Conservation (phyloP, 129 eudicot species). For the Chrysanthemum makinoi region DNA sequence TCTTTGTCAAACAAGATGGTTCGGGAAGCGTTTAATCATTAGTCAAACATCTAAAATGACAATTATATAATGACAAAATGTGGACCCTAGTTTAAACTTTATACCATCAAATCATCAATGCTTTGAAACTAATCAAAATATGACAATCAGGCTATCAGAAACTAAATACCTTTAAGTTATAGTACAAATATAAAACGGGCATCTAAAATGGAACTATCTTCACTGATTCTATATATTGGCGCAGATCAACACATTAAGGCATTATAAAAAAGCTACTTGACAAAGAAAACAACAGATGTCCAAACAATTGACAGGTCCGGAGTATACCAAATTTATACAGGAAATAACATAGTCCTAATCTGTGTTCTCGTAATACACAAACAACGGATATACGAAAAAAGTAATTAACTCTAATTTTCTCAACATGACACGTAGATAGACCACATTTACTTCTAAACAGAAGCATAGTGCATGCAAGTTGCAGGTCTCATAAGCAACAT, state of each 20-base stretch:
- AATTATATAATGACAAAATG: slow-evolving; percentile 4
- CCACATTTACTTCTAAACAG: neutral
- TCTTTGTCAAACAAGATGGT: neutral
- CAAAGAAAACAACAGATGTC: too few relatives aligned
- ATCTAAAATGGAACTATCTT: neutral
- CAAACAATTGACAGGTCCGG: too few relatives aligned
- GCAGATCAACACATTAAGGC: neutral
- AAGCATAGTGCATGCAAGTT: slow-evolving; percentile 6
- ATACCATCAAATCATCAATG: slow-evolving; percentile 2
- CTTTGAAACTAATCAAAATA: neutral
- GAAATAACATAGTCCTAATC: too few relatives aligned
- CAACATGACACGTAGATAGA: neutral
- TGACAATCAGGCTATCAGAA: too few relatives aligned
- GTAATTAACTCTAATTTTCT: too few relatives aligned
- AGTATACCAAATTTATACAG: too few relatives aligned
- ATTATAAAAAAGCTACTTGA: neutral
- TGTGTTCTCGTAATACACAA: too few relatives aligned
- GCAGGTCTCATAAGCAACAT: neutral
- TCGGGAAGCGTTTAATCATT: neutral
- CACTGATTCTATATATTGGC: neutral
- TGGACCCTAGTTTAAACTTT: slow-evolving; percentile 6
- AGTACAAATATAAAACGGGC: neutral
- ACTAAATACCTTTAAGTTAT: too few relatives aligned
- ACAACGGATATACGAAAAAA: too few relatives aligned
- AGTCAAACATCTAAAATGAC: slow-evolving; percentile 15